These are phyloP conservation scores for Fagus sylvatica DNA, from an alignment of 306 rosid genomes.

Conservation along the genomic window DNA sequence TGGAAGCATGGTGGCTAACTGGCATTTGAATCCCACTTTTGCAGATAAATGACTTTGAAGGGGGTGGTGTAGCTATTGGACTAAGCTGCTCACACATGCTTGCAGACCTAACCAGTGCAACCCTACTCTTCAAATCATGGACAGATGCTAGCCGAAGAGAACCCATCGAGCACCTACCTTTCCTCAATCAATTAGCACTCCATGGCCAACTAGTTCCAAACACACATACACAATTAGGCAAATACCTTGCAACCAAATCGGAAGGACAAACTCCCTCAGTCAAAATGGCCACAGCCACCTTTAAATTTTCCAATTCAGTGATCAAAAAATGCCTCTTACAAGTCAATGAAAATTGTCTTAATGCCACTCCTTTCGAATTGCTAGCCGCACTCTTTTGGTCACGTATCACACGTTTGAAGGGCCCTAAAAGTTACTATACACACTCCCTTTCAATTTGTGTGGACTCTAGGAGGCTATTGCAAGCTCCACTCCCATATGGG, in stretches of 20 bases:
- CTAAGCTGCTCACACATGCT: constrained; percentile 61
- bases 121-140: constrained; percentile 63
- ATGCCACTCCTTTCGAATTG: constrained; percentile 61
- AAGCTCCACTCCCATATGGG: constrained; percentile 36
- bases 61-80: constrained; percentile 77
- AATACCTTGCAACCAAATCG: constrained; percentile 29
- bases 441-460: constrained; percentile 50
- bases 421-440: not conserved
- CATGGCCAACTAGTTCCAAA: constrained; percentile 9
- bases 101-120: constrained; percentile 53
- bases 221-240: not conserved
- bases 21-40: not conserved
- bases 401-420: constrained; percentile 37
- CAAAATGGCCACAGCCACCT: constrained; percentile 52
- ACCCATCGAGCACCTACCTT: constrained; percentile 41
- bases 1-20: no score
- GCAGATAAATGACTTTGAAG: constrained; percentile 69
- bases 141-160: constrained; percentile 29
- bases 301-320: constrained; percentile 52
- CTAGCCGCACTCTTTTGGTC: constrained; percentile 66
- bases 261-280: not conserved
- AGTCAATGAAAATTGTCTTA: constrained; percentile 25
- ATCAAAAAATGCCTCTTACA: constrained; percentile 33
- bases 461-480: constrained; percentile 40
- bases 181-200: not conserved